These are phyloP conservation scores for Aotearoamyces nothofagi DNA, from an alignment of 2,329 filamentous ascomycete genomes.

Conservation along the genomic window DNA sequence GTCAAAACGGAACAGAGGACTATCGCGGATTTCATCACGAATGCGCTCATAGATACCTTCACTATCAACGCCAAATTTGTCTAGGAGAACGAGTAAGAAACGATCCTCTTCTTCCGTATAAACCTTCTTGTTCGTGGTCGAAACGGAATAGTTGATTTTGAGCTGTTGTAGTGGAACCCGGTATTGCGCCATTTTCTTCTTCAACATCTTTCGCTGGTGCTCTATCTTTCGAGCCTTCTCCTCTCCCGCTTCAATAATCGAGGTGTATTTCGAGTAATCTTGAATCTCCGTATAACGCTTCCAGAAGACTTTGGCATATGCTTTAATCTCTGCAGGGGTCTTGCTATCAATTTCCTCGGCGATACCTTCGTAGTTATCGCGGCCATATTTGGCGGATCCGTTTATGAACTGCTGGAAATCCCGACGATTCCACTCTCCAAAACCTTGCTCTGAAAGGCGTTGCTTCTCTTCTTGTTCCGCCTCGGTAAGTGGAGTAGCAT, in stretches of 20 bases:
- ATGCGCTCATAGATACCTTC: slow-evolving; percentile 87
- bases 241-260: slow-evolving; percentile 83
- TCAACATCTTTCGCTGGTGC: slow-evolving; percentile 82
- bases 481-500: slow-evolving; percentile 74
- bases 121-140: slow-evolving; percentile 98
- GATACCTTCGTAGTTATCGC: slow-evolving; percentile 72
- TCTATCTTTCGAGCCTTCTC: slow-evolving; percentile 79
- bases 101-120: slow-evolving; percentile 98
- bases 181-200: slow-evolving; percentile 92
- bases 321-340: slow-evolving; percentile 66
- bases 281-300: slow-evolving; percentile 80
- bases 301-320: slow-evolving; percentile 94
- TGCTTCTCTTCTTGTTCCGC: slow-evolving; percentile 83
- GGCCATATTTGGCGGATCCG: slow-evolving; percentile 82
- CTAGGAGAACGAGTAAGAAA: slow-evolving; percentile 84
- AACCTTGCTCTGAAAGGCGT: slow-evolving; percentile 66
- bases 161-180: slow-evolving; percentile 95
- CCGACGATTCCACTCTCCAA: slow-evolving; percentile 87
- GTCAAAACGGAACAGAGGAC: slow-evolving; percentile 90
- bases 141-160: slow-evolving; percentile 97
- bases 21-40: slow-evolving; percentile 92
- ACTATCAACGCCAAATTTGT: slow-evolving; percentile 82
- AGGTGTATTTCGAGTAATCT: slow-evolving; percentile 80
- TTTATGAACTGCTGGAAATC: slow-evolving; percentile 99
- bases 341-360: slow-evolving; percentile 87